Evolutionary conservation across 176 grass and related monocot genomes (phyloP).

Genomic region (Elaeis guineensis): DNA sequence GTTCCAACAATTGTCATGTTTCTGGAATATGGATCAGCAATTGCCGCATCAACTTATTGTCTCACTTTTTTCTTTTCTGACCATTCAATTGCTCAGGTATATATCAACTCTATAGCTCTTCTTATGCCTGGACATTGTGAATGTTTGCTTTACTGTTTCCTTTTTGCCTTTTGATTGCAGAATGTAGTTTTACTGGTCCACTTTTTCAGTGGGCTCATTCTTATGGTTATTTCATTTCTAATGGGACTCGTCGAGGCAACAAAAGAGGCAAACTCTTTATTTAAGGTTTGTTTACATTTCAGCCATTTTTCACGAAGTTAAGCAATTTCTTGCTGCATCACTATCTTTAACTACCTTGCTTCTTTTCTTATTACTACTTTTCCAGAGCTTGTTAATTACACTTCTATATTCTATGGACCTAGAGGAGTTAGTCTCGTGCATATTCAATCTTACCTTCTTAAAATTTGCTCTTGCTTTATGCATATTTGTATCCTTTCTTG

Average conservation of each 20-base stretch:
- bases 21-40: slow-evolving; percentile 33
- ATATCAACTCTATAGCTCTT: slow-evolving; percentile 11
- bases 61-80: slow-evolving; percentile 43
- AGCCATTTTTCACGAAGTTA: too few species aligned
- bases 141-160: background rate
- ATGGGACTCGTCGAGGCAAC: slow-evolving; percentile 41
- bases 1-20: slow-evolving; percentile 34
- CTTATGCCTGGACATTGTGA: background rate
- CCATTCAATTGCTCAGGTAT: slow-evolving; percentile 45
- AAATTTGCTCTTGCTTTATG: too few species aligned
- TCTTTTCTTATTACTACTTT: too few species aligned
- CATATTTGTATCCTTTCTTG: too few species aligned
- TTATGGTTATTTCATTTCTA: slow-evolving; percentile 48
- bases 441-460: too few species aligned
- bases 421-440: too few species aligned
- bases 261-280: slow-evolving; percentile 27
- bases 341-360: too few species aligned
- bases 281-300: slow-evolving; percentile 20
- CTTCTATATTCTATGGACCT: too few species aligned
- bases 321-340: too few species aligned
- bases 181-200: slow-evolving; percentile 42
- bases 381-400: too few species aligned
- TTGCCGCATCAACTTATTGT: slow-evolving; percentile 45
- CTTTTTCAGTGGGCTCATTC: slow-evolving; percentile 46
- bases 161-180: slow-evolving; percentile 23